Percentiles rank a stretch among this genome's conserved stretches.
Evolutionary conservation across 495 filamentous ascomycete species (phyloP).

Genomic region (Penicillium nucicola): DNA sequence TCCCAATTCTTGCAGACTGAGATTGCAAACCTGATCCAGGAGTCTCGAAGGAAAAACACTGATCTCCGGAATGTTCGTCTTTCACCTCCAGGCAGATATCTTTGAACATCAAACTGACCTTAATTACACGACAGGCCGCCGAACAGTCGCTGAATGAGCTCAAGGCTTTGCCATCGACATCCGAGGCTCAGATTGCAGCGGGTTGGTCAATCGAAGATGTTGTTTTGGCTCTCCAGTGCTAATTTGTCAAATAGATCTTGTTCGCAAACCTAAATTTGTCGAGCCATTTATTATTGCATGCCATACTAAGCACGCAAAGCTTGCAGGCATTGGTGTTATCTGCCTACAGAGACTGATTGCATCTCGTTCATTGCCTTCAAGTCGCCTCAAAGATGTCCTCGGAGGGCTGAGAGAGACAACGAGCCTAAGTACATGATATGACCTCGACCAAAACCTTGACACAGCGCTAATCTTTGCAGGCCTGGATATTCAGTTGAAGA

Average conservation of each 20-base stretch:
- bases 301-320: slow-evolving; percentile 80
- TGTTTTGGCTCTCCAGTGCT: slow-evolving; percentile 6
- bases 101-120: slow-evolving; percentile 17
- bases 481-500: slow-evolving; percentile 92
- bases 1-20: slow-evolving; percentile 86
- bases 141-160: slow-evolving; percentile 92
- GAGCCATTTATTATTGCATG: slow-evolving; percentile 93
- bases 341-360: slow-evolving; percentile 88
- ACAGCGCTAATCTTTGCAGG: slow-evolving; percentile 46
- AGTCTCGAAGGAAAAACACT: slow-evolving; percentile 88
- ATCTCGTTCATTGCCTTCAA: slow-evolving; percentile 68
- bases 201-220: slow-evolving; percentile 50
- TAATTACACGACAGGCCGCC: slow-evolving; percentile 60
- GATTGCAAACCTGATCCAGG: slow-evolving; percentile 88
- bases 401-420: slow-evolving; percentile 83
- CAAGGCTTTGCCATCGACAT: slow-evolving; percentile 70
- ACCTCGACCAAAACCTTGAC: not conserved
- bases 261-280: slow-evolving; percentile 75
- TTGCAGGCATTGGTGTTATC: slow-evolving; percentile 78
- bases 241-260: slow-evolving; percentile 62
- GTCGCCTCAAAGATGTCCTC: slow-evolving; percentile 75
- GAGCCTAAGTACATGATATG: slow-evolving; percentile 46
- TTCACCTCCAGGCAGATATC: slow-evolving; percentile 1
- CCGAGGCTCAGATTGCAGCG: slow-evolving; percentile 78
- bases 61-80: slow-evolving; percentile 76